These are phyloP conservation scores for Ascochyta lentis DNA, from an alignment of 2,329 filamentous ascomycete species.

Conservation along the genomic window DNA sequence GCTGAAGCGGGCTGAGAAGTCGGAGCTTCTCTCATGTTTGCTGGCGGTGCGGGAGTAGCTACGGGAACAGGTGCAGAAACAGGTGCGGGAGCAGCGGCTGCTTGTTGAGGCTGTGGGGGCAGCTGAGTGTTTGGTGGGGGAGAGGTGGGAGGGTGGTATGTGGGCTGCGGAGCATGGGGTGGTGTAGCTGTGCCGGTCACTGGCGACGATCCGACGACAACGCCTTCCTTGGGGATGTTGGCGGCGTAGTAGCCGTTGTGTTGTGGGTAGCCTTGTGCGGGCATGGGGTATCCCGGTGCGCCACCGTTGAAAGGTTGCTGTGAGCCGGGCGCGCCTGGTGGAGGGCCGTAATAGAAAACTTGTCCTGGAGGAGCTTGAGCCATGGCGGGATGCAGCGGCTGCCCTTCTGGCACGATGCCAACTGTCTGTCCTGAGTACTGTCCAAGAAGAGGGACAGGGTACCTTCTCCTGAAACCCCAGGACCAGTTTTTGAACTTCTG, in stretches of 20 bases:
- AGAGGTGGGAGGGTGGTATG: constrained; percentile 19
- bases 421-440: constrained; percentile 39
- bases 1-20: neutral
- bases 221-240: constrained; percentile 21
- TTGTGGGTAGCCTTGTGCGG: constrained; percentile 28
- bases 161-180: constrained; percentile 23
- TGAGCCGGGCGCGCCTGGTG: constrained; percentile 31
- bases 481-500: constrained; percentile 44
- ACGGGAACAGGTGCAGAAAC: neutral
- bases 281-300: constrained; percentile 17
- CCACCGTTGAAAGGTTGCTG: constrained; percentile 26
- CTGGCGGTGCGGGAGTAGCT: neutral
- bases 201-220: constrained; percentile 18
- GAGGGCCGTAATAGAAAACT: constrained; percentile 34
- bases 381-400: constrained; percentile 34
- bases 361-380: constrained; percentile 28
- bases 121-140: constrained; percentile 9
- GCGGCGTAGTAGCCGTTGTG: constrained; percentile 27
- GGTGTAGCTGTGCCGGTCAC: constrained; percentile 12
- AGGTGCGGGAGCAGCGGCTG: neutral
- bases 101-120: constrained; percentile 10
- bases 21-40: constrained; percentile 8
- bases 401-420: constrained; percentile 37
- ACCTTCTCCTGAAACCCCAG: constrained; percentile 40
- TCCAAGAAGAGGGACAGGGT: constrained; percentile 40